Base-by-base conservation (phyloP, 805 yeast species). In the Tetrapisispora iriomotensis region DNA sequence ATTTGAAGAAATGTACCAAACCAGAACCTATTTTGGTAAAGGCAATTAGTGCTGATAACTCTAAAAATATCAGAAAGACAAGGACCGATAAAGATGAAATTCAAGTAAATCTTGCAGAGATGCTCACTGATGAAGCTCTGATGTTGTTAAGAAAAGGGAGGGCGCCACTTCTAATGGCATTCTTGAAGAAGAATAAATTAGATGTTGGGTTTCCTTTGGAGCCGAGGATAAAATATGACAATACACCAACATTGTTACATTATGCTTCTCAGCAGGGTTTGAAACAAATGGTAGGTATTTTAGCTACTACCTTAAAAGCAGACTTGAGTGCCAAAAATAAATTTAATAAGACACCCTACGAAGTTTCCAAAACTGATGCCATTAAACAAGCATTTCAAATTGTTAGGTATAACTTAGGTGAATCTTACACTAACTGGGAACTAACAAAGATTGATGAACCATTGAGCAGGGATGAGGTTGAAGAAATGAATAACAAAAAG, bases 241-340 rank as follows among this genome's bases (percentile, higher is more conserved):
- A 77, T 0, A 55, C 60, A 0, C 95, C 96, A 4, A 84, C 94
- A 0, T 57, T 83, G 41, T 63, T 92, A 23, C 95, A 87, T 53
- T 85, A 67, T 55, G 90, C 95, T 0, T 64, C 96, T 0, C 67
- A 77, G 8, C 67, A 77, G 41, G 83, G 84, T 3, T 64, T 78
- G 18, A 68, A 69, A 38, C 84, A 79, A 47, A 77, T 87, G 70
- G 77, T 84, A 2, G 54, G 61, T 1, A 68, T 76, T 0, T 64
- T 90, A 37, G 56, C 88, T 20, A 67, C 71, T 9, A 77, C 71
- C 35, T 56, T 83, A 48, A 79, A 81, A 44, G 82, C 85, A 1
- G 81, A 84, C 46, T 94, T 95, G 1, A 64, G 79, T 0, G 41
- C 73, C 4, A 39, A 45, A 27, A 86, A 77, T 52, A 59, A 51